phyloP scores from a whole-genome alignment of 805 yeast genomes.

The Candida hungchunana region DNA sequence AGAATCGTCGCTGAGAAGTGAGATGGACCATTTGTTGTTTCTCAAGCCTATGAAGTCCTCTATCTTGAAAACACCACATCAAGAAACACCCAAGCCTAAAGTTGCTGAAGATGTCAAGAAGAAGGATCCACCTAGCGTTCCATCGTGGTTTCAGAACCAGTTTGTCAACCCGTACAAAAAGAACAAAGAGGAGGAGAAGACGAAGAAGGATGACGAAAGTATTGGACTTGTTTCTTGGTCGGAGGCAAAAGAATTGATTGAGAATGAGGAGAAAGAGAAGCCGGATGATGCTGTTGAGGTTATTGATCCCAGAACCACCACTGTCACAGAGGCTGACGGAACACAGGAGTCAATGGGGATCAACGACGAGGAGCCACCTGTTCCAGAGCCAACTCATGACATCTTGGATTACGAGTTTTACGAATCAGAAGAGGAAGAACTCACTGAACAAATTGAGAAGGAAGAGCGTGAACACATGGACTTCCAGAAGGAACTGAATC shows the following conservation, averaged over 20 bases:
- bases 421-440: slow-evolving; percentile 71
- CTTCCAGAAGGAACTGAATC: slow-evolving; percentile 45
- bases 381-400: too few relatives aligned
- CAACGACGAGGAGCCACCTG: slow-evolving; percentile 8
- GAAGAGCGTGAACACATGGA: slow-evolving; percentile 73
- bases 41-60: slow-evolving; percentile 3
- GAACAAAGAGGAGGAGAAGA: slow-evolving; percentile 4
- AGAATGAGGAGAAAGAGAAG: slow-evolving; percentile 8
- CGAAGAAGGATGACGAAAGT: slow-evolving; percentile 7
- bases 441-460: slow-evolving; percentile 54
- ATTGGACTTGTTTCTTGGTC: slow-evolving; percentile 47
- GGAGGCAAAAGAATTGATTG: slow-evolving; percentile 37
- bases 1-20: slow-evolving; percentile 7
- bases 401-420: slow-evolving; percentile 68
- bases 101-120: slow-evolving; percentile 1
- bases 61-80: background rate
- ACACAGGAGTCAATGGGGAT: background rate
- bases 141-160: slow-evolving; percentile 27
- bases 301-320: slow-evolving; percentile 1
- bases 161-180: slow-evolving; percentile 9
- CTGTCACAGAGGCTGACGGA: background rate
- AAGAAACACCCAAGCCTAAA: background rate
- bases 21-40: slow-evolving; percentile 19
- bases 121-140: slow-evolving; percentile 8
- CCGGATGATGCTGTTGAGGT: slow-evolving; percentile 16